A percentile compares a stretch with the other conserved stretches of the same genome.
These are phyloP conservation scores for Myrica gale DNA, from an alignment of 306 rosid species.

Conservation along the genomic window DNA sequence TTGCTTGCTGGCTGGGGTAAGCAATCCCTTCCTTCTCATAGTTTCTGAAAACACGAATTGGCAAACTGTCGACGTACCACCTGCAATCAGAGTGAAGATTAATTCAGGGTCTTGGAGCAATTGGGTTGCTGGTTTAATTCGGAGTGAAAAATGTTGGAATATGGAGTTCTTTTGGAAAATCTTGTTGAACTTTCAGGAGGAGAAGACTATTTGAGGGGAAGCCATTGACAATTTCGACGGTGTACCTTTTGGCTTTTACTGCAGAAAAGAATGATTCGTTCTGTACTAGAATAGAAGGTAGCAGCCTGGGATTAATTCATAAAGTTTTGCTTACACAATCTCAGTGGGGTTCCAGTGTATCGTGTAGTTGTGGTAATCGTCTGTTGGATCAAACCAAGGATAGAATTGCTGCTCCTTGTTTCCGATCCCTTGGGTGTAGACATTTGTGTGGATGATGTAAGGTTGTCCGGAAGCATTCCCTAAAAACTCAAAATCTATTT, in stretches of 20 bases:
- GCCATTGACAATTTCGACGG: not conserved
- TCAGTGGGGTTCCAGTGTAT: conserved; percentile 82
- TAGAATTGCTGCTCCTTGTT: conserved; percentile 75
- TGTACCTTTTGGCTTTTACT: not conserved
- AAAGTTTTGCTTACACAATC: conserved; percentile 56
- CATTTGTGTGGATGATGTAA: conserved; percentile 71
- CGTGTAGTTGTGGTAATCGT: conserved; percentile 83
- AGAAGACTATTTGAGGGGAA: not conserved
- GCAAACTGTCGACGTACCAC: conserved; percentile 73
- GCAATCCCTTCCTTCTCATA: conserved; percentile 52
- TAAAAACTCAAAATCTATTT: conserved; percentile 86
- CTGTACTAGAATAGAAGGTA: not conserved
- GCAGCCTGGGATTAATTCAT: not conserved
- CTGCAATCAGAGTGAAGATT: conserved; percentile 34
- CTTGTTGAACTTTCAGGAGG: not conserved
- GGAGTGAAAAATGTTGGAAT: not conserved
- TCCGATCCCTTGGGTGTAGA: conserved; percentile 69
- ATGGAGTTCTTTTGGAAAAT: not conserved
- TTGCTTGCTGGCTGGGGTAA: conserved; percentile 78
- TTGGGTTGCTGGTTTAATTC: not conserved
- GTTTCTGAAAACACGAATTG: conserved; percentile 74
- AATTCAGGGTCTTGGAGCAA: not conserved
- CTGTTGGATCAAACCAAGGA: conserved; percentile 85
- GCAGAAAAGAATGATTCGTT: conserved; percentile 5
- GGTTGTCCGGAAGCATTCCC: conserved; percentile 86